Evolutionary conservation across 164 flowering plant genomes (phyloP).

Genomic region (Umbilicus rupestris): DNA sequence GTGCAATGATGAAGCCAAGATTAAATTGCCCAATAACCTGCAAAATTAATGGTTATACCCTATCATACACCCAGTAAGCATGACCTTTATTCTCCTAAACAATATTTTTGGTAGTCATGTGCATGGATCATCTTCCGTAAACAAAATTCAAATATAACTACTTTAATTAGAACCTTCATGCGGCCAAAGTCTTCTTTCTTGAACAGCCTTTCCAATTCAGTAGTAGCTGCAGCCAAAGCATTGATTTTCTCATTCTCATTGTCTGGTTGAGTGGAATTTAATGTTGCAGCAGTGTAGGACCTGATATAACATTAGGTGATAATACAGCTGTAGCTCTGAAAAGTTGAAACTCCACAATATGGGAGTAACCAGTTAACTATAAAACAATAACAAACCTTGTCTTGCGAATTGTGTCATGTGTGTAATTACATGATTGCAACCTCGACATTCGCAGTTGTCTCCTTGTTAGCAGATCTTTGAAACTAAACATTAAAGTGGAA

Average conservation of each 20-base stretch:
- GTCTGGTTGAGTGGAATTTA: slow-evolving; percentile 59
- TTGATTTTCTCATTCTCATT: slow-evolving; percentile 60
- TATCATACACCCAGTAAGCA: background rate
- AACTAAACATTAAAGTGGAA: slow-evolving; percentile 55
- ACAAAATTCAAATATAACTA: background rate
- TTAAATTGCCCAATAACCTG: slow-evolving; percentile 98
- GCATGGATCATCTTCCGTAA: background rate
- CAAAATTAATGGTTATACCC: slow-evolving; percentile 7
- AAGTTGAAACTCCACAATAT: background rate
- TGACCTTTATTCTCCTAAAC: background rate
- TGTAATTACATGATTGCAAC: slow-evolving; percentile 19
- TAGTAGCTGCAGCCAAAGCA: slow-evolving; percentile 79
- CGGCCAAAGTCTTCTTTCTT: slow-evolving; percentile 68
- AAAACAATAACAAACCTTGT: slow-evolving; percentile 29
- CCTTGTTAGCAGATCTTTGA: slow-evolving; percentile 46
- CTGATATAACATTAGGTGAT: slow-evolving; percentile 18
- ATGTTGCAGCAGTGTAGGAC: slow-evolving; percentile 70
- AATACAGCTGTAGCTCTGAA: background rate
- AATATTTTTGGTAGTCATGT: background rate
- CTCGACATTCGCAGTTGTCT: slow-evolving; percentile 45
- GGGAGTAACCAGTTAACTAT: background rate
- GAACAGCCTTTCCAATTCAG: slow-evolving; percentile 79
- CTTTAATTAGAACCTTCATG: slow-evolving; percentile 53
- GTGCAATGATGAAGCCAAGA: slow-evolving; percentile 92
- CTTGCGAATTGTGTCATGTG: slow-evolving; percentile 15